phyloP scores from a whole-genome alignment of 1,284 basidiomycete species.

The Earliella scabrosa region DNA sequence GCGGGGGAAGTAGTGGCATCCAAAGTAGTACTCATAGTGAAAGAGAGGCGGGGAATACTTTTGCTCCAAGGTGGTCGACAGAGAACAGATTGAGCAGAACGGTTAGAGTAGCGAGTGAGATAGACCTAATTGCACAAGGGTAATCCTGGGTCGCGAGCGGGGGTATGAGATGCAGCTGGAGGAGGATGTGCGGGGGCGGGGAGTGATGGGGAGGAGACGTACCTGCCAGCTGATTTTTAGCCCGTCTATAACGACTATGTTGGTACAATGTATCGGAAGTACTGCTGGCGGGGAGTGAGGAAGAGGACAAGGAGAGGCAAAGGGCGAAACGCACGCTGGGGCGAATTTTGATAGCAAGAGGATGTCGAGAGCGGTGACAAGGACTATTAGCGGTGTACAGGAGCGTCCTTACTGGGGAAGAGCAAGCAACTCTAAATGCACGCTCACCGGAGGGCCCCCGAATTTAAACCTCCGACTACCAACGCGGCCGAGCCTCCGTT shows the following conservation, averaged over 20 bases:
- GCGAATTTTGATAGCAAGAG: constrained; percentile 36
- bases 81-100: constrained; percentile 57
- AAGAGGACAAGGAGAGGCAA: constrained; percentile 19
- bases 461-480: constrained; percentile 40
- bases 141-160: constrained; percentile 47
- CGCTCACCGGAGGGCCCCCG: constrained; percentile 54
- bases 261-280: constrained; percentile 64
- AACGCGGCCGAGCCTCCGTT: constrained; percentile 27
- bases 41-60: constrained; percentile 49
- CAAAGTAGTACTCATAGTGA: constrained; percentile 70
- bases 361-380: constrained; percentile 44
- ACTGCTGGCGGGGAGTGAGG: constrained; percentile 35
- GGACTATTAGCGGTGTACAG: constrained; percentile 41
- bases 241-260: constrained; percentile 78
- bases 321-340: constrained; percentile 31
- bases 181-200: constrained; percentile 25
- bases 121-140: constrained; percentile 71
- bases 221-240: constrained; percentile 77
- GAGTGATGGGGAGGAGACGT: constrained; percentile 21
- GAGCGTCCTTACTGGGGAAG: constrained; percentile 30
- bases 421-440: constrained; percentile 47
- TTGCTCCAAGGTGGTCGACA: constrained; percentile 58
- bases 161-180: constrained; percentile 10
- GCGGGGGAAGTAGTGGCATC: constrained; percentile 70
- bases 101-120: constrained; percentile 54